Evolutionary conservation across 148 eudicot species (phyloP), one percentile per base, ranked within the genome.

Genomic region (Diospyros kaki): DNA sequence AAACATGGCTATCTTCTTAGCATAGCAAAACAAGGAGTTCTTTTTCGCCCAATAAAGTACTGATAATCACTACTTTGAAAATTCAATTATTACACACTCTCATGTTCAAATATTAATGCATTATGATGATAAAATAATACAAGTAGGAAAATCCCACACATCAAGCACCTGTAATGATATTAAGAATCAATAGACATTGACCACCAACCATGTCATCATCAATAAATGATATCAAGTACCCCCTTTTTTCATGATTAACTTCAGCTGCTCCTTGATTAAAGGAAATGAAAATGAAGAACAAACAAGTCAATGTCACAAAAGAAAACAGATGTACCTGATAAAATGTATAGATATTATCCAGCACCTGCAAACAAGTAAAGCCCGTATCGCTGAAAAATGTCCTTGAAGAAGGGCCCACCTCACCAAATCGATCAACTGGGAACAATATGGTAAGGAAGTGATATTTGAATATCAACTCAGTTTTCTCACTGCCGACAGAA

Each of bases 351-450:
- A 94, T 86, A 74, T 81, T 75, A 62, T 94, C 89, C 84, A 94
- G 80, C 80, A 92, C 80, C 72, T 90, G 92, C 86, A 86, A 55
- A 75, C 98, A 86, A 14, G 92, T 89, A 65, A 92, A 94, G 45
- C 98, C 96, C 45, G 79, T 79, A 63, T 85, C 85, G 72, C 91
- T 90, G 75, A 90, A 87, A 80, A 86, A 92, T 9, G 98, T 90
- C 81, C 96, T 89, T 41, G 97, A 88, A 68, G 81, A 71, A 55
- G 96, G 97, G 69, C 98, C 98, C 87, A 94, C 84, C 88, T 94
- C 98, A 71, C 85, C 83, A 80, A 87, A 94, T 44, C 94, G 90
- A 74, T 94, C 98, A 73, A 92, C 84, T 58, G 98, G 98, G 79
- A 87, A 94, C 62, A 94, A 76, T 77, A 94, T 85, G 6, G 97